A percentile compares a stretch with the other conserved stretches of the same genome.
phyloP scores from a whole-genome alignment of 2,329 filamentous ascomycete species.

The Sarocladium strictum region DNA sequence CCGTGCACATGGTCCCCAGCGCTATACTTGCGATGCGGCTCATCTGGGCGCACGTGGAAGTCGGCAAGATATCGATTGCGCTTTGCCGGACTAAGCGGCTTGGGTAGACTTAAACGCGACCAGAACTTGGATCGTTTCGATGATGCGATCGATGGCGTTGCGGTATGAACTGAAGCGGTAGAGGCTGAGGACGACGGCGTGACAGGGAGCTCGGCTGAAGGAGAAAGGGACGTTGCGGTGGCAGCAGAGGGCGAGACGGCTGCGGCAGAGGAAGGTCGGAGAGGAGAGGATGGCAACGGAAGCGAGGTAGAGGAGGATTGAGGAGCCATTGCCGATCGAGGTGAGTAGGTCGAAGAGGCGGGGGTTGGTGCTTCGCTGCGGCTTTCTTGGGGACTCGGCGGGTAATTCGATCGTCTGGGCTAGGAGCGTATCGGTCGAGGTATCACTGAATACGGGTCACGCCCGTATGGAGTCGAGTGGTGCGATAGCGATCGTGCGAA shows the following conservation, averaged over 20 bases:
- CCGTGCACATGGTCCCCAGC: slow-evolving; percentile 72
- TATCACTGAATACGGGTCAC: background rate
- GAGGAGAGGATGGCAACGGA: background rate
- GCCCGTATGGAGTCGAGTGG: background rate
- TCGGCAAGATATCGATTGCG: slow-evolving; percentile 63
- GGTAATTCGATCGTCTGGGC: too few relatives aligned
- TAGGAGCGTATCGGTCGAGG: background rate
- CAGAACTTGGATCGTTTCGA: slow-evolving; percentile 34
- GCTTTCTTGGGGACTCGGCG: too few relatives aligned
- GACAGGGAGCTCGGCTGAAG: slow-evolving; percentile 27
- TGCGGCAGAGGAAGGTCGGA: background rate
- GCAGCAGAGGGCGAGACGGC: background rate
- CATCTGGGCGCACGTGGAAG: slow-evolving; percentile 70
- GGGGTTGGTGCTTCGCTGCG: background rate
- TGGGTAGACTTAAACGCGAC: slow-evolving; percentile 46
- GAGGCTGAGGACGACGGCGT: slow-evolving; percentile 20
- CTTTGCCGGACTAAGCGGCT: slow-evolving; percentile 43
- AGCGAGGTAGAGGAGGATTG: background rate
- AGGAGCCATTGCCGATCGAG: background rate
- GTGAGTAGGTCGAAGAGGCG: background rate
- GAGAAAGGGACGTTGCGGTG: background rate
- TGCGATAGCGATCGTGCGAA: background rate
- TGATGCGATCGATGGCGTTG: slow-evolving; percentile 15
- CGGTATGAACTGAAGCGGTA: slow-evolving; percentile 16
- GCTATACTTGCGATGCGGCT: slow-evolving; percentile 70